These are phyloP conservation scores for Nephelium lappaceum DNA, from an alignment of 345 rosid species.

Conservation along the genomic window DNA sequence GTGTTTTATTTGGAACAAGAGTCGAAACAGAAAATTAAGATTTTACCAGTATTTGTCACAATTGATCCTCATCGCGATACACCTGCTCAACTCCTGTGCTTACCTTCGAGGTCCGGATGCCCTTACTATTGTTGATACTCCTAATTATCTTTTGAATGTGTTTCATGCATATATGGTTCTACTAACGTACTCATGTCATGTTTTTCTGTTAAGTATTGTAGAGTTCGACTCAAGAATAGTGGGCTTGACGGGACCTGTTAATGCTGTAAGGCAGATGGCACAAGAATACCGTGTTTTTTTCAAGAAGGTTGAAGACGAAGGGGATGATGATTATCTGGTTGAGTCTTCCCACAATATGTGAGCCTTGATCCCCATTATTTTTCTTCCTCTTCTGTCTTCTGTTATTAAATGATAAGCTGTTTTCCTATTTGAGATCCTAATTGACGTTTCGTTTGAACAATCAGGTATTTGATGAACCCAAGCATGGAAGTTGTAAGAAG, in stretches of 20 bases:
- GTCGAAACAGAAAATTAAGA: conserved; percentile 48
- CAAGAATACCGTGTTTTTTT: conserved; percentile 83
- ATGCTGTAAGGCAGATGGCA: conserved; percentile 80
- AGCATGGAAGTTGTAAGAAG: conserved; percentile 77
- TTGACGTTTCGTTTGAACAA: conserved; percentile 16
- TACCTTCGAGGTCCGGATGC: conserved; percentile 69
- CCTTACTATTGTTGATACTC: background rate
- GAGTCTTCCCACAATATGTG: conserved; percentile 87
- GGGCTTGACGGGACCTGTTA: conserved; percentile 70
- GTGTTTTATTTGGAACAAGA: conserved; percentile 48
- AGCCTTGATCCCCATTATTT: background rate
- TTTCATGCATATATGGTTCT: background rate
- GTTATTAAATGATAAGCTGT: too few relatives aligned
- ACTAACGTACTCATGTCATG: conserved; percentile 15
- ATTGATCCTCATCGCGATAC: conserved; percentile 91
- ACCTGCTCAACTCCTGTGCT: conserved; percentile 67
- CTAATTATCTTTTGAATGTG: background rate
- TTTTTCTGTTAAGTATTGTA: conserved; percentile 38
- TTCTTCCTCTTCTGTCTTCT: background rate
- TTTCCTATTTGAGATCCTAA: background rate
- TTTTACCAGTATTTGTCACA: conserved; percentile 80
- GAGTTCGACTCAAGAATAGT: conserved; percentile 76
- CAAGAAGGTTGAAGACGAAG: conserved; percentile 85
- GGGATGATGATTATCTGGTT: conserved; percentile 82
- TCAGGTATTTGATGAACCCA: conserved; percentile 84